Evolutionary conservation across 768 basidiomycete species (phyloP).

Genomic region (Holtermanniella nyarrowii): DNA sequence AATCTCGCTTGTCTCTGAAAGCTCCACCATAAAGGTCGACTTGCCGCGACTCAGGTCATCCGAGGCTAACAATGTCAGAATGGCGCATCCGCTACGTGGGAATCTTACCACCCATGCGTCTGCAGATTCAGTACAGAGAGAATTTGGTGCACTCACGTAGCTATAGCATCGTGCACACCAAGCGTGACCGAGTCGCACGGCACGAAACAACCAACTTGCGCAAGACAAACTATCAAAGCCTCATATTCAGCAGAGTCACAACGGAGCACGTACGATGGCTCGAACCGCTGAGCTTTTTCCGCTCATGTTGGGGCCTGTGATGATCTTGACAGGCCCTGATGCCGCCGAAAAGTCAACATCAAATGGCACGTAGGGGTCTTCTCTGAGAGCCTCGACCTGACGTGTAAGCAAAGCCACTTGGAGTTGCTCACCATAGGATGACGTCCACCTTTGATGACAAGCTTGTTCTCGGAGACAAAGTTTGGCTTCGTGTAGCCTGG

Average conservation of each 20-base stretch:
- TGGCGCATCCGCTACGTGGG: too few species aligned
- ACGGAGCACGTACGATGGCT: constrained; percentile 18
- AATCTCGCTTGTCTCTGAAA: constrained; percentile 87
- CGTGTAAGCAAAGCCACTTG: background rate
- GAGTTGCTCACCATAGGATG: constrained; percentile 63
- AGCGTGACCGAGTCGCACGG: constrained; percentile 66
- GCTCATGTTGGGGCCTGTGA: constrained; percentile 47
- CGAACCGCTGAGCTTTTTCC: constrained; percentile 71
- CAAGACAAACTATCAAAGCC: constrained; percentile 45
- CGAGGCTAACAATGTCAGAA: constrained; percentile 49
- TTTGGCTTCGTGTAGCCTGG: constrained; percentile 67
- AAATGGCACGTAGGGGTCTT: constrained; percentile 81
- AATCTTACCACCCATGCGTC: constrained; percentile 73
- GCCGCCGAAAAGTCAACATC: constrained; percentile 55
- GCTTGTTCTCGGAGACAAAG: constrained; percentile 52
- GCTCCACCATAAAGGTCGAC: constrained; percentile 93
- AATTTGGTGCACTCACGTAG: constrained; percentile 46
- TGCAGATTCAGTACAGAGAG: constrained; percentile 3
- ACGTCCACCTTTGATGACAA: constrained; percentile 71
- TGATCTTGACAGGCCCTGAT: constrained; percentile 34
- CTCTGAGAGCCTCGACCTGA: constrained; percentile 56
- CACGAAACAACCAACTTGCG: constrained; percentile 83
- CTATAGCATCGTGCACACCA: constrained; percentile 70
- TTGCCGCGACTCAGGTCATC: constrained; percentile 79
- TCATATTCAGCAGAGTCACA: constrained; percentile 56